Evolutionary conservation across 179 eudicot species (phyloP).

Genomic region (Amaranthus tricolor): DNA sequence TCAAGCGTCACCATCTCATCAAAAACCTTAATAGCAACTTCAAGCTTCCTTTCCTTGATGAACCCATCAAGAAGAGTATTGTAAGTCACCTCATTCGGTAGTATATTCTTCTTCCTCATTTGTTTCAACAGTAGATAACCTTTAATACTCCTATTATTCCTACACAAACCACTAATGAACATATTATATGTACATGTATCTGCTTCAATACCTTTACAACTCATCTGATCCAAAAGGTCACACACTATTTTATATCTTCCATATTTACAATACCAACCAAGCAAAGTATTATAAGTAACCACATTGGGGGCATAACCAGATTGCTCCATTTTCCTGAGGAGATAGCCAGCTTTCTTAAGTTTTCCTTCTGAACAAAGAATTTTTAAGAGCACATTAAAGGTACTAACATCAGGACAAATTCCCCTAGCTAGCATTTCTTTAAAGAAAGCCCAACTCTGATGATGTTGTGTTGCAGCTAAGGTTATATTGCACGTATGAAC

Average conservation of each 20-base stretch:
- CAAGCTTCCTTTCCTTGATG: constrained; percentile 64
- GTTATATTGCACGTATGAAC: constrained; percentile 67
- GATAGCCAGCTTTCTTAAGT: constrained; percentile 61
- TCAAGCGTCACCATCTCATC: constrained; percentile 59
- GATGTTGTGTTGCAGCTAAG: constrained; percentile 45
- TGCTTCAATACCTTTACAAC: constrained; percentile 53
- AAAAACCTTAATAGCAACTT: constrained; percentile 54
- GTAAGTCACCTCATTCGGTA: constrained; percentile 68
- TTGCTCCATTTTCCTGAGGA: constrained; percentile 75
- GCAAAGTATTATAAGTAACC: constrained; percentile 72
- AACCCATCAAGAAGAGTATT: constrained; percentile 80
- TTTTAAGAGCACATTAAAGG: constrained; percentile 66
- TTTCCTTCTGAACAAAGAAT: constrained; percentile 63
- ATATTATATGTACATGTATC: constrained; percentile 75
- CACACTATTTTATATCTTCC: constrained; percentile 58
- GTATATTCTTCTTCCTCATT: constrained; percentile 59
- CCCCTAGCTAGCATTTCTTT: constrained; percentile 57
- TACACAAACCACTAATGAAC: constrained; percentile 61
- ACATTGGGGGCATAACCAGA: constrained; percentile 62
- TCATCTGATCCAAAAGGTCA: constrained; percentile 66
- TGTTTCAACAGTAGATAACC: constrained; percentile 67
- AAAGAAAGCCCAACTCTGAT: constrained; percentile 52
- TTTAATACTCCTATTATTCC: constrained; percentile 51
- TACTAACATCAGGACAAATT: constrained; percentile 64
- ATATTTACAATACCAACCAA: constrained; percentile 66